phyloP scores from a whole-genome alignment of 306 rosid genomes.

The Dicorynia guianensis region DNA sequence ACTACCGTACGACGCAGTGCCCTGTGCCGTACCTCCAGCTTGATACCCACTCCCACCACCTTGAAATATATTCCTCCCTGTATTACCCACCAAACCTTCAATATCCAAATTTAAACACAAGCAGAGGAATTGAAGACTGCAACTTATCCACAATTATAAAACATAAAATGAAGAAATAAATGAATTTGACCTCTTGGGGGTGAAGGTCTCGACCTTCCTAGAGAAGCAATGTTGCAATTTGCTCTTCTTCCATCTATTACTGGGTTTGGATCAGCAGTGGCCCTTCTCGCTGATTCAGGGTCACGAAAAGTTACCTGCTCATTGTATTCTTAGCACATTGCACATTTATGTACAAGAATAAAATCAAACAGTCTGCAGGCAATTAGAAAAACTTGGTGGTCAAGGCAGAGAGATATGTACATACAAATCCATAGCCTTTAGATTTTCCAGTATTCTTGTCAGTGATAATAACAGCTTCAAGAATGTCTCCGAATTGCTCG shows the following conservation, averaged over 20 bases:
- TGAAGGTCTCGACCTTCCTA: conserved; percentile 70
- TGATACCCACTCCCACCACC: neutral
- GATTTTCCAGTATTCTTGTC: conserved; percentile 76
- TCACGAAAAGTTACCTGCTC: conserved; percentile 77
- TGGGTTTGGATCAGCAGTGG: conserved; percentile 72
- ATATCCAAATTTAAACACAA: neutral
- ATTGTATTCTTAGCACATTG: neutral
- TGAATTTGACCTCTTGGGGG: conserved; percentile 62
- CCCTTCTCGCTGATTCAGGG: conserved; percentile 73
- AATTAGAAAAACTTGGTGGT: neutral
- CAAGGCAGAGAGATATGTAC: conserved; percentile 25
- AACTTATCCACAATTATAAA: neutral
- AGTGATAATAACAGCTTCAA: conserved; percentile 76
- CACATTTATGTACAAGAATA: neutral
- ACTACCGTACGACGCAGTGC: conserved; percentile 50
- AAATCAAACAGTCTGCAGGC: neutral
- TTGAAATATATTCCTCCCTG: conserved; percentile 62
- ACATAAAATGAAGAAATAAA: neutral
- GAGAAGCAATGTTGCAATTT: conserved; percentile 71
- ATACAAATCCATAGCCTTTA: conserved; percentile 82
- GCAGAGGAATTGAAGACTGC: neutral
- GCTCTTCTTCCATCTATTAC: conserved; percentile 77
- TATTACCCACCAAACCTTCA: neutral
- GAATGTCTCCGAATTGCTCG: conserved; percentile 74
- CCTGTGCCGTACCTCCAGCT: conserved; percentile 46